These are phyloP conservation scores for Mucor piriformis DNA, from an alignment of 371 early-diverging fungal genomes.

Conservation along the genomic window DNA sequence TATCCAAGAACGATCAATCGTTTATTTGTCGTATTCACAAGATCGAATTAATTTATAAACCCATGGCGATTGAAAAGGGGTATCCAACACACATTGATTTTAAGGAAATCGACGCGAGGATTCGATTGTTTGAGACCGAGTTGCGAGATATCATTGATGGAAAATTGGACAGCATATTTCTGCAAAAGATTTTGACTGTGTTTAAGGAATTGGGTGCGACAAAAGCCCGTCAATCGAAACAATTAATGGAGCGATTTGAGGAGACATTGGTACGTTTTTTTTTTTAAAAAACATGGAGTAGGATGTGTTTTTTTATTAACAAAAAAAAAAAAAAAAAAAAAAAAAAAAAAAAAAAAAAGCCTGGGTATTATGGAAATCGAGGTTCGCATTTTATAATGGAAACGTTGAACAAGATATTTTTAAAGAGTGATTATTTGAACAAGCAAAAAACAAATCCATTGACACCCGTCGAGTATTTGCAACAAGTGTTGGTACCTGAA, in stretches of 20 bases:
- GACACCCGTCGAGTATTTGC: constrained; percentile 58
- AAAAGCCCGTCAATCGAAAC: constrained; percentile 43
- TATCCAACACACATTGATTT: constrained; percentile 50
- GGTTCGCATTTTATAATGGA: constrained; percentile 49
- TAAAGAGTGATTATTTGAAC: constrained; percentile 41
- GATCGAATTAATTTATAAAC: constrained; percentile 43
- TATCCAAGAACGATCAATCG: constrained; percentile 7
- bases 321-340: too few species aligned
- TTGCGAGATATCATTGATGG: constrained; percentile 39
- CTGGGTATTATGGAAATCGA: constrained; percentile 69
- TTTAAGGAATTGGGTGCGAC: constrained; percentile 38
- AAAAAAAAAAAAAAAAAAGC: too few species aligned
- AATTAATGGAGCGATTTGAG: constrained; percentile 37
- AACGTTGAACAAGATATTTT: constrained; percentile 36
- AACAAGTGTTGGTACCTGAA: constrained; percentile 67
- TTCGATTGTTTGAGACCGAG: constrained; percentile 23
- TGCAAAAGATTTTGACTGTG: constrained; percentile 24
- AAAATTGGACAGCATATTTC: constrained; percentile 25
- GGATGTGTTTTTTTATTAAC: neutral
- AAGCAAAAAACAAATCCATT: constrained; percentile 44
- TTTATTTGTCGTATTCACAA: constrained; percentile 50
- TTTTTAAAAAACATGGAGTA: too few species aligned
- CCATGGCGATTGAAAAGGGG: constrained; percentile 33
- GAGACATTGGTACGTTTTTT: constrained; percentile 29
- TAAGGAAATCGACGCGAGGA: constrained; percentile 26